Evolutionary conservation across 2,329 filamentous ascomycete genomes (phyloP).

Genomic region (Aspergillus eucalypticola): DNA sequence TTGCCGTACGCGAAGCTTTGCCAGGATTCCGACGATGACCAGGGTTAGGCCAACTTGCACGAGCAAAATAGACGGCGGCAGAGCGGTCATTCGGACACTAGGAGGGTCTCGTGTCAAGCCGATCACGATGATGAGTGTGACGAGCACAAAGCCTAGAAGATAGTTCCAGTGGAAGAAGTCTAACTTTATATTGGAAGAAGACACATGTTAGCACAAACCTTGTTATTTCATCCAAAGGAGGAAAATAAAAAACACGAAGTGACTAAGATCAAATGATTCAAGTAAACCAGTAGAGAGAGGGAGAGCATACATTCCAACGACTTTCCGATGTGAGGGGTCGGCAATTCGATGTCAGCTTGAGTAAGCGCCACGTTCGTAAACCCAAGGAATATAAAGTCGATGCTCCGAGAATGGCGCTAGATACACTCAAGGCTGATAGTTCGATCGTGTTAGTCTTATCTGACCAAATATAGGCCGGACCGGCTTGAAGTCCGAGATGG

Average conservation of each 20-base stretch:
- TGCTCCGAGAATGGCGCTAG: slow-evolving; percentile 1
- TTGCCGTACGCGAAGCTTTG: background rate
- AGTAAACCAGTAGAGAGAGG: too few relatives aligned
- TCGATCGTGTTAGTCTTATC: too few relatives aligned
- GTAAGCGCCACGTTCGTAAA: background rate
- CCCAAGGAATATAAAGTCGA: slow-evolving; percentile 1
- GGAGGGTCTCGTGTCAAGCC: background rate
- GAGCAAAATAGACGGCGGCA: slow-evolving; percentile 3
- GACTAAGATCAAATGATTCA: too few relatives aligned
- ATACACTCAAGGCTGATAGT: background rate
- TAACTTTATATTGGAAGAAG: too few relatives aligned
- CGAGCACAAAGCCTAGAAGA: background rate
- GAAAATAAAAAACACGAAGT: too few relatives aligned
- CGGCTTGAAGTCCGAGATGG: too few relatives aligned
- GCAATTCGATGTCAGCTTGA: background rate
- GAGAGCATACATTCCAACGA: slow-evolving; percentile 3
- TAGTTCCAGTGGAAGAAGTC: slow-evolving; percentile 12
- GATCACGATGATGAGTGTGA: slow-evolving; percentile 1
- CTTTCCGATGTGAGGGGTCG: slow-evolving; percentile 5
- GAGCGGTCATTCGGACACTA: background rate
- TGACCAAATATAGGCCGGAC: too few relatives aligned
- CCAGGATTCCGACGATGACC: background rate
- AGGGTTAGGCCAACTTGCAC: slow-evolving; percentile 2
- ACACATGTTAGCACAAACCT: too few relatives aligned
- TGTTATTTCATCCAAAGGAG: too few relatives aligned